These are phyloP conservation scores for Xylaria sp. DNA, from an alignment of 2,329 filamentous ascomycete species.

Conservation along the genomic window DNA sequence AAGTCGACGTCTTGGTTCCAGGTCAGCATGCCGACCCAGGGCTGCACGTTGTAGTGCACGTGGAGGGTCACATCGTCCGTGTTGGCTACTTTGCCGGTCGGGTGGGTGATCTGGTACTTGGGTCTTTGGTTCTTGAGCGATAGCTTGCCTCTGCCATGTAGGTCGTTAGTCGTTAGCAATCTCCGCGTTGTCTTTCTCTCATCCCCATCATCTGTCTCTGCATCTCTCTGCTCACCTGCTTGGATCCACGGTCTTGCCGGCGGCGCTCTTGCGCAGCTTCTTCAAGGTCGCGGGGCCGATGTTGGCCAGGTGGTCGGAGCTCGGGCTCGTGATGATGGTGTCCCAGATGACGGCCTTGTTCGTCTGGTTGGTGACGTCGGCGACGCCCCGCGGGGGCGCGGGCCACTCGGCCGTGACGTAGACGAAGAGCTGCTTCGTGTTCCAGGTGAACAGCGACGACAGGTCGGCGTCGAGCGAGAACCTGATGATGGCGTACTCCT, in stretches of 20 bases:
- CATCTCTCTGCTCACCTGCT: slow-evolving; percentile 57
- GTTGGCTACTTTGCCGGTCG: slow-evolving; percentile 80
- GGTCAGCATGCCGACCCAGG: slow-evolving; percentile 89
- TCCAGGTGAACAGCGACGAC: slow-evolving; percentile 95
- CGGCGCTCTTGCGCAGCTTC: slow-evolving; percentile 69
- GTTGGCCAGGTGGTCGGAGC: slow-evolving; percentile 71
- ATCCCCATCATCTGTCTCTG: not conserved
- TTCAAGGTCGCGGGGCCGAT: slow-evolving; percentile 69
- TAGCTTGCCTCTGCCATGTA: slow-evolving; percentile 71
- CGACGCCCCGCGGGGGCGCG: slow-evolving; percentile 43
- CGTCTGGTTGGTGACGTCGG: slow-evolving; percentile 54
- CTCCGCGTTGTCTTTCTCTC: not conserved
- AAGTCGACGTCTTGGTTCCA: slow-evolving; percentile 75
- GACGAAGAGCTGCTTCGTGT: slow-evolving; percentile 98
- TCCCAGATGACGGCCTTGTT: slow-evolving; percentile 96
- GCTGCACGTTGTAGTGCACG: slow-evolving; percentile 96
- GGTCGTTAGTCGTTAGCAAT: slow-evolving; percentile 5
- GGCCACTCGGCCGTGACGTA: slow-evolving; percentile 88
- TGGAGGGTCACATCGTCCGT: slow-evolving; percentile 79
- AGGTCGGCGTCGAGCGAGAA: slow-evolving; percentile 95
- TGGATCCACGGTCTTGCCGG: slow-evolving; percentile 70
- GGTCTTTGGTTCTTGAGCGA: slow-evolving; percentile 85
- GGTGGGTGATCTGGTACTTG: slow-evolving; percentile 97
- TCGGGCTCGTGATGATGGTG: slow-evolving; percentile 83
- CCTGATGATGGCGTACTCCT: slow-evolving; percentile 94